Conservation (phyloP, 1,139 yeast genomes). For the Pichia sorboxylosa region DNA sequence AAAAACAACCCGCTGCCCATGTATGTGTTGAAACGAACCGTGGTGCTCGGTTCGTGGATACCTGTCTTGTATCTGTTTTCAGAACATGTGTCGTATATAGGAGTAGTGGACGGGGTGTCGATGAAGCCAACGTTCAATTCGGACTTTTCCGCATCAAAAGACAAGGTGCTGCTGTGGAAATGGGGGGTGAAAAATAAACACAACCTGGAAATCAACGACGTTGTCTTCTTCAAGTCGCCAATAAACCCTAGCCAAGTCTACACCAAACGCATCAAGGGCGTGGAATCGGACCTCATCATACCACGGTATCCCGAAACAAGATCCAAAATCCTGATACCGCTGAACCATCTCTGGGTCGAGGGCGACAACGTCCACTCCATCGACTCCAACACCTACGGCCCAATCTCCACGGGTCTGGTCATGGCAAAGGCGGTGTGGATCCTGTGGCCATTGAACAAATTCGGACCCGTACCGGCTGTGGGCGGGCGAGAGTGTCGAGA, state of each 20-base stretch:
- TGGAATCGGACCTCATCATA: constrained; percentile 31
- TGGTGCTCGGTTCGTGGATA: constrained; percentile 45
- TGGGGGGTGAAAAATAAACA: constrained; percentile 39
- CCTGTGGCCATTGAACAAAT: constrained; percentile 46
- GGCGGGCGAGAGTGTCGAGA: constrained; percentile 31
- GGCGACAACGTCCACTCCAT: constrained; percentile 81
- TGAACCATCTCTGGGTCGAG: constrained; percentile 86
- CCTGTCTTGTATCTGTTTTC: constrained; percentile 65
- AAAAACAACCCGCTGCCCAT: constrained; percentile 7
- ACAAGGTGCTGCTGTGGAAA: constrained; percentile 64
- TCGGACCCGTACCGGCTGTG: constrained; percentile 27
- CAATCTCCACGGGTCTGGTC: constrained; percentile 67
- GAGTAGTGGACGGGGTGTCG: constrained; percentile 69
- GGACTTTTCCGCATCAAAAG: constrained; percentile 33
- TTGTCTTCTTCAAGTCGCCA: constrained; percentile 71
- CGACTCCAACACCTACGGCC: constrained; percentile 80
- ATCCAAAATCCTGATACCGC: constrained; percentile 48
- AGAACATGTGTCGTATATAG: constrained; percentile 64
- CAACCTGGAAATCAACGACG: constrained; percentile 50
- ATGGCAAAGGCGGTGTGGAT: constrained; percentile 58
- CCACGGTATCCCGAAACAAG: constrained; percentile 62
- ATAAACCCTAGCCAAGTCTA: constrained; percentile 58
- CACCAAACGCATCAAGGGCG: constrained; percentile 73
- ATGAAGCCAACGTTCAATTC: constrained; percentile 85
- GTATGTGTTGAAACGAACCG: constrained; percentile 18